Evolutionary conservation across 768 basidiomycete species (phyloP).

Genomic region (Dictyophora rubrovolvata): DNA sequence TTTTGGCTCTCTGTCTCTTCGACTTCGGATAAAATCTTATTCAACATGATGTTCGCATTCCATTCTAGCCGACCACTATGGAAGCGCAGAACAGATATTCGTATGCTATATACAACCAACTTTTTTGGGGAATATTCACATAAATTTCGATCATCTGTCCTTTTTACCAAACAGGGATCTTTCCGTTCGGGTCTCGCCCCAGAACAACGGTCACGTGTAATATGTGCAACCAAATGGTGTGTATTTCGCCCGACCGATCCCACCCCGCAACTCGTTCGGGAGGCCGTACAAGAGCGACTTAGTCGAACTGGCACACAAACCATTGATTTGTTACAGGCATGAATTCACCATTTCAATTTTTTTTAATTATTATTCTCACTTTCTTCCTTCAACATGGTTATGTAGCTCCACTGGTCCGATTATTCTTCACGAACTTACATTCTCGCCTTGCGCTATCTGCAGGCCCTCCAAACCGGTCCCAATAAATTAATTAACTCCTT

Average conservation of each 20-base stretch:
- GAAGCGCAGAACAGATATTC: constrained; percentile 71
- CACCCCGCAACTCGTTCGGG: constrained; percentile 47
- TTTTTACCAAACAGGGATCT: constrained; percentile 43
- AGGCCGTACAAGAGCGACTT: constrained; percentile 59
- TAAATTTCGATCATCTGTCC: constrained; percentile 4
- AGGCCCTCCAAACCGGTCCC: constrained; percentile 36
- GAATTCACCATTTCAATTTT: constrained; percentile 8
- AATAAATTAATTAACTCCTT: constrained; percentile 54
- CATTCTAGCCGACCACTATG: constrained; percentile 73
- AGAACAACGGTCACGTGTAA: constrained; percentile 27
- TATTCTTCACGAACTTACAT: constrained; percentile 41
- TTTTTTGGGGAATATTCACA: constrained; percentile 6
- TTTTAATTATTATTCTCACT: constrained; percentile 1
- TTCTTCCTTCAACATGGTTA: not conserved
- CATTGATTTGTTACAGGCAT: constrained; percentile 67
- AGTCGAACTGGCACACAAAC: constrained; percentile 48
- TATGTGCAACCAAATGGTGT: constrained; percentile 85
- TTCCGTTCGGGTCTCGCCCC: constrained; percentile 39
- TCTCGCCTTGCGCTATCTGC: constrained; percentile 38
- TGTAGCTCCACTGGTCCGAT: constrained; percentile 76
- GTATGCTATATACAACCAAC: constrained; percentile 30
- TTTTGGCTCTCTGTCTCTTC: not conserved
- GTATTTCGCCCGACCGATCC: constrained; percentile 49
- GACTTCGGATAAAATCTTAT: constrained; percentile 5
- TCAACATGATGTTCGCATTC: not conserved